Evolutionary conservation across 75 land plant genomes (phyloP).

Genomic region (Pseudotsuga menziesii): DNA sequence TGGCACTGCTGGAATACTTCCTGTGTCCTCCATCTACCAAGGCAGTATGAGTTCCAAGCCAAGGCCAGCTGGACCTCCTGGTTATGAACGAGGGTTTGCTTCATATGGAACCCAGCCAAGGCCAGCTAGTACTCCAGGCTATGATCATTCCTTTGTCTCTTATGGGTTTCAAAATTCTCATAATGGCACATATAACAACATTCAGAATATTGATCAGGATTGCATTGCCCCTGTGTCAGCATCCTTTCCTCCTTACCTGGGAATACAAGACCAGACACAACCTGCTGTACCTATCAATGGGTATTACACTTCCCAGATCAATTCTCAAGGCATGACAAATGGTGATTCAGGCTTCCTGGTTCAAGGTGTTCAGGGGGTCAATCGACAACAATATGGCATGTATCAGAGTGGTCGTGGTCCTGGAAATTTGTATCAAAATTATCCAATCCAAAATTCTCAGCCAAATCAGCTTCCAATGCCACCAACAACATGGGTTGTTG

Average conservation of each 20-base stretch:
- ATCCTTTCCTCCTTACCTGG: slow-evolving; percentile 7
- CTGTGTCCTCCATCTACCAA: neutral
- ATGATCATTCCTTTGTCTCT: slow-evolving; percentile 33
- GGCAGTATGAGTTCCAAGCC: slow-evolving; percentile 5
- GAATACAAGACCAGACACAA: neutral
- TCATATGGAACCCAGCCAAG: slow-evolving; percentile 11
- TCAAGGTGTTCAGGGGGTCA: slow-evolving; percentile 6
- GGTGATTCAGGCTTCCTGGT: neutral
- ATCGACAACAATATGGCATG: neutral
- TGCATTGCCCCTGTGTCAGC: neutral
- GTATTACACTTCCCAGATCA: neutral
- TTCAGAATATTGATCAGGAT: neutral
- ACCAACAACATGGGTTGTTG: slow-evolving; percentile 7
- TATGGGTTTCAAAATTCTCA: slow-evolving; percentile 5
- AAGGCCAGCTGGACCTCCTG: slow-evolving; percentile 48
- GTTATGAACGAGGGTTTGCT: slow-evolving; percentile 20
- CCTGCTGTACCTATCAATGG: slow-evolving; percentile 8
- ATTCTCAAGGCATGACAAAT: neutral
- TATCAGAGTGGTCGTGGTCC: slow-evolving; percentile 1
- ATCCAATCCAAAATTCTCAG: neutral
- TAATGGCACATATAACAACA: neutral
- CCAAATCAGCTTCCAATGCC: slow-evolving; percentile 9
- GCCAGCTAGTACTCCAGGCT: slow-evolving; percentile 55
- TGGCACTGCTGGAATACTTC: neutral
- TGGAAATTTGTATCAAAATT: neutral